These are phyloP conservation scores for Dactylellina haptotyla DNA, from an alignment of 2,329 filamentous ascomycete species.

Conservation along the genomic window DNA sequence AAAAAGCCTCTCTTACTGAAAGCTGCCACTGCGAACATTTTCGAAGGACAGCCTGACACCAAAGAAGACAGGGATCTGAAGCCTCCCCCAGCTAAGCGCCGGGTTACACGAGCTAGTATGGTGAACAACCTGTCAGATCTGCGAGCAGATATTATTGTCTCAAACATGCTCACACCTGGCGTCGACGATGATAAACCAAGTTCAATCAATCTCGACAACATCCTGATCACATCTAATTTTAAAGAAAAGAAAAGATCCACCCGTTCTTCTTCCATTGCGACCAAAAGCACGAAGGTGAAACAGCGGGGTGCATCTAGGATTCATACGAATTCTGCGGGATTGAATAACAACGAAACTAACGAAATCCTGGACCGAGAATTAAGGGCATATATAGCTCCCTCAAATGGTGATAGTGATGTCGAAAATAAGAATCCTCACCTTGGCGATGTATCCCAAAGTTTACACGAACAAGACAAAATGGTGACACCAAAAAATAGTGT, in stretches of 20 bases:
- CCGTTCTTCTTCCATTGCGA: slow-evolving; percentile 63
- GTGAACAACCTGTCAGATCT: slow-evolving; percentile 3
- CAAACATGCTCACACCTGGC: neutral
- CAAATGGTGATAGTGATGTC: slow-evolving; percentile 61
- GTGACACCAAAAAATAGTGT: slow-evolving; percentile 62
- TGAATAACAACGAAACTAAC: slow-evolving; percentile 73
- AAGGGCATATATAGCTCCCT: slow-evolving; percentile 64
- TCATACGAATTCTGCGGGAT: neutral
- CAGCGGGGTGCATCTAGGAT: slow-evolving; percentile 9
- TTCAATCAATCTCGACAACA: neutral
- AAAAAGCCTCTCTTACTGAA: slow-evolving; percentile 8
- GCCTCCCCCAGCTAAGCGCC: slow-evolving; percentile 29
- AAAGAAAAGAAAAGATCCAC: slow-evolving; percentile 64
- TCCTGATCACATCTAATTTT: neutral
- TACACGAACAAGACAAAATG: slow-evolving; percentile 57
- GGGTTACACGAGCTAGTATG: slow-evolving; percentile 48
- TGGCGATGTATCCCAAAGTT: slow-evolving; percentile 58
- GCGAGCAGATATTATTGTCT: neutral
- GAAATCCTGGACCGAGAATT: slow-evolving; percentile 73
- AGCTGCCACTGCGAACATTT: neutral
- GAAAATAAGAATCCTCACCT: slow-evolving; percentile 62
- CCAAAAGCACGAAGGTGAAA: slow-evolving; percentile 1
- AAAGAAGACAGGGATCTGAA: slow-evolving; percentile 5
- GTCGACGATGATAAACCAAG: neutral
- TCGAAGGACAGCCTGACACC: slow-evolving; percentile 1